Evolutionary conservation across 1,284 basidiomycete genomes (phyloP).

Genomic region (Heliocybe sulcata): DNA sequence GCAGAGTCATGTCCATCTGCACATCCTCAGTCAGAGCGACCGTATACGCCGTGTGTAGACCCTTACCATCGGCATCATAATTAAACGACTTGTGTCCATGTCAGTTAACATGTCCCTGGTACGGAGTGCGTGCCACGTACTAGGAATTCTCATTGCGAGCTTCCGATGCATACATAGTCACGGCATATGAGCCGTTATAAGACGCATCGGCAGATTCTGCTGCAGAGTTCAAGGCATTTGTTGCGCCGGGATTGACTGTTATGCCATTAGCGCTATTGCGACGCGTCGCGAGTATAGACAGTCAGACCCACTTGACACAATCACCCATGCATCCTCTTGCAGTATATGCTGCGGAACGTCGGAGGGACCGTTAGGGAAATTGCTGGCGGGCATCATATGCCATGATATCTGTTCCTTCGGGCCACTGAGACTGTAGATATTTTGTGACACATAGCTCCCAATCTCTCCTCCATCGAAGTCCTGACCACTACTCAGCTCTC

Average conservation of each 20-base stretch:
- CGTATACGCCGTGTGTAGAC: no score
- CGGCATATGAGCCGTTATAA: conserved; percentile 13
- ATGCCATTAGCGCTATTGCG: no score
- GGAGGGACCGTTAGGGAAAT: conserved; percentile 9
- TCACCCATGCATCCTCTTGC: conserved; percentile 15
- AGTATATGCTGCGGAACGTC: conserved; percentile 13
- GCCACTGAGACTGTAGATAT: conserved; percentile 12
- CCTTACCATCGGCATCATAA: background rate
- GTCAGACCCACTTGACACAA: conserved; percentile 13
- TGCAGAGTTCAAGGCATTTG: conserved; percentile 12
- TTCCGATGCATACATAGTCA: conserved; percentile 16
- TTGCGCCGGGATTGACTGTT: conserved; percentile 16
- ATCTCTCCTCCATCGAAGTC: conserved; percentile 19
- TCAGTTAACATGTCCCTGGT: background rate
- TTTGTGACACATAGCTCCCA: conserved; percentile 14
- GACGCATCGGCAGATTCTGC: conserved; percentile 11
- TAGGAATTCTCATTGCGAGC: conserved; percentile 22
- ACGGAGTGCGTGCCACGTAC: conserved; percentile 9
- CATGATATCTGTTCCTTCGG: conserved; percentile 11
- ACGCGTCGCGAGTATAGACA: no score
- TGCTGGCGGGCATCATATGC: conserved; percentile 8
- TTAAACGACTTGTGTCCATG: background rate
- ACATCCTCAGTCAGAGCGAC: background rate
- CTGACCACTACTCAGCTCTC: conserved; percentile 6
- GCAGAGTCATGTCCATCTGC: background rate